These are phyloP conservation scores for Lodderomyces theae DNA, from an alignment of 1,139 yeast species.

Conservation along the genomic window DNA sequence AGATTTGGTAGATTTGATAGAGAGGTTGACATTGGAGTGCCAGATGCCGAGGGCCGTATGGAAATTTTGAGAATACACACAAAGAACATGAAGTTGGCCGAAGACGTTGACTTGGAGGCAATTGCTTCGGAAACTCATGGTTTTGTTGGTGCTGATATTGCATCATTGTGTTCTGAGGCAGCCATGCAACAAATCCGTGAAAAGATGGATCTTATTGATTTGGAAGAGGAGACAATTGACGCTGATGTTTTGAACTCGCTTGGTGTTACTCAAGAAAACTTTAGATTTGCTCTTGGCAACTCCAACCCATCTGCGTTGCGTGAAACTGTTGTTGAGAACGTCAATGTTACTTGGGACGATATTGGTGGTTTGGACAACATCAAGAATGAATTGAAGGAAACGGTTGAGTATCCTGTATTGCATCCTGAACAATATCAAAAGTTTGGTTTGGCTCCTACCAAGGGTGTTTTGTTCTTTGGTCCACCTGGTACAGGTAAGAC, in stretches of 20 bases:
- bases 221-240: constrained; percentile 96
- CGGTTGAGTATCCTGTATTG: constrained; percentile 97
- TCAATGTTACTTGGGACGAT: constrained; percentile 98
- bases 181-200: constrained; percentile 95
- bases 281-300: constrained; percentile 95
- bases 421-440: constrained; percentile 99
- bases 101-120: constrained; percentile 91
- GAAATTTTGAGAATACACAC: constrained; percentile 86
- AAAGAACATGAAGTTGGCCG: constrained; percentile 95
- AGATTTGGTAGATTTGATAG: constrained; percentile 99
- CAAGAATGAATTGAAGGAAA: constrained; percentile 95
- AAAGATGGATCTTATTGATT: constrained; percentile 96
- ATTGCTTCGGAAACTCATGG: constrained; percentile 84
- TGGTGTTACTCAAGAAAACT: constrained; percentile 99
- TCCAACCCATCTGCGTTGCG: constrained; percentile 99
- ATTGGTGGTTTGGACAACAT: constrained; percentile 93
- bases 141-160: constrained; percentile 87
- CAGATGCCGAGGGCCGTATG: constrained; percentile 97
- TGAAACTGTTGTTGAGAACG: constrained; percentile 98
- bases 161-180: constrained; percentile 95
- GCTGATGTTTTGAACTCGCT: constrained; percentile 95
- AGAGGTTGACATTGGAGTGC: constrained; percentile 98
- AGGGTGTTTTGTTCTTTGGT: constrained; percentile 97
- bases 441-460: constrained; percentile 95
- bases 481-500: constrained; percentile 99